Base-by-base conservation (phyloP, 129 eudicot species). In the Arctium minus region DNA sequence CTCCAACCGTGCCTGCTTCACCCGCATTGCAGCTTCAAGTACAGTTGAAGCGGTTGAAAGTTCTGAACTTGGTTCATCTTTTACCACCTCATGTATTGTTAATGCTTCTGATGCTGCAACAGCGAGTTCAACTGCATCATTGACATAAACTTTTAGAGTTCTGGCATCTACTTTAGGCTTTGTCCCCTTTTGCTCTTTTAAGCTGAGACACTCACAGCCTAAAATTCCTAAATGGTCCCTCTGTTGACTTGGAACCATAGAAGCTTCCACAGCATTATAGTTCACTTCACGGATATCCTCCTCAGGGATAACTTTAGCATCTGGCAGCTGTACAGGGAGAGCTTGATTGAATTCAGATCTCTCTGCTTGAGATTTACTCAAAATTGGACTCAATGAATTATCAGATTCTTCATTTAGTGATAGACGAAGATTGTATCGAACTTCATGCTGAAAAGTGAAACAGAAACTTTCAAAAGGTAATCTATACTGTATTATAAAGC, bases 71-170 rank as follows among this genome's bases (percentile, higher is more conserved):
- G 79, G 75, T 42, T 75, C 90, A 74, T 83, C 68, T 68, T 86
- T 80, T 29, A 88, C 76, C 18, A 91, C 53, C 72, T 94, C 89
- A 73, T 92, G 89, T 83, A 94, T 92, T 72, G 85, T 83, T 77
- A 89, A 72, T 69, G 96, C 97, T 81, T 92, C 98, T 33, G 98
- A 94, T 80, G 98, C 98, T 75, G 91, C 90, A 83, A 92, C 78
- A 33, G 94, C 89, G 75, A 94, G 92, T 83, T 94, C 98, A 42
- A 92, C 75, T 35, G 94, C 94, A 80, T 87, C 88, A 70, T 70
- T 27, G 42, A 89, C 65, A 73, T 82, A 88, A 82, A 48, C 87
- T 70, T 90, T 81, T 32, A 67, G 73, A 72, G 32, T 73, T 74
- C 67, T 64, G 53, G 70, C 81, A 81, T 70, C 76, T 50, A 82